phyloP scores from a whole-genome alignment of 139 green algal species.

The Chlorella sp. region DNA sequence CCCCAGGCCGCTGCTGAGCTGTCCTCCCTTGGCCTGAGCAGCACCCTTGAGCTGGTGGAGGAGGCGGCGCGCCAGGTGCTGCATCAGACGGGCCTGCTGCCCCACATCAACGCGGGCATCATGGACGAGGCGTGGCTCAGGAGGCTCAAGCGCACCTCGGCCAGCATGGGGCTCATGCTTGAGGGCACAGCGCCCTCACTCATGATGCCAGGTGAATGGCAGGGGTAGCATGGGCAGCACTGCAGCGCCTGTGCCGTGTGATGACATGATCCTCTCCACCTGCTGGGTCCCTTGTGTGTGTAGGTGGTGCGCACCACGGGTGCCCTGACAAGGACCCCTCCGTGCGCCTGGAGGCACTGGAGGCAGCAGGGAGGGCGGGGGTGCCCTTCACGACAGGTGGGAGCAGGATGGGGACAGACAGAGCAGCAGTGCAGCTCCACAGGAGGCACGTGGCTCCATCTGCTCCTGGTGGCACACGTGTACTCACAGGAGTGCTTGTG shows the following conservation, averaged over 20 bases:
- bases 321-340: constrained; percentile 79
- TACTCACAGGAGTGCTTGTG: constrained; percentile 60
- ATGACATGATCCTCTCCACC: no score
- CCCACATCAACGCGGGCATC: constrained; percentile 83
- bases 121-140: constrained; percentile 23
- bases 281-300: no score
- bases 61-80: constrained; percentile 28
- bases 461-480: no score
- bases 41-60: constrained; percentile 74
- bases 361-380: constrained; percentile 48
- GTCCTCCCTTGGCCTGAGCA: constrained; percentile 47
- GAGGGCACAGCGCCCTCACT: constrained; percentile 48
- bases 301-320: constrained; percentile 54
- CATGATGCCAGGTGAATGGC: constrained; percentile 22
- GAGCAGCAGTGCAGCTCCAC: background rate
- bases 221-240: no score
- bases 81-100: constrained; percentile 65
- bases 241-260: no score
- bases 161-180: constrained; percentile 85
- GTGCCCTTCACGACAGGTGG: constrained; percentile 75
- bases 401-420: background rate
- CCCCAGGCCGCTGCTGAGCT: constrained; percentile 64
- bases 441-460: no score
- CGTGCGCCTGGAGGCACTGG: constrained; percentile 49
- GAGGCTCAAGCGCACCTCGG: constrained; percentile 48